A percentile compares a stretch with the other conserved stretches of the same genome.
Evolutionary conservation across 1,284 basidiomycete species (phyloP).

Genomic region (Mycena sp.): DNA sequence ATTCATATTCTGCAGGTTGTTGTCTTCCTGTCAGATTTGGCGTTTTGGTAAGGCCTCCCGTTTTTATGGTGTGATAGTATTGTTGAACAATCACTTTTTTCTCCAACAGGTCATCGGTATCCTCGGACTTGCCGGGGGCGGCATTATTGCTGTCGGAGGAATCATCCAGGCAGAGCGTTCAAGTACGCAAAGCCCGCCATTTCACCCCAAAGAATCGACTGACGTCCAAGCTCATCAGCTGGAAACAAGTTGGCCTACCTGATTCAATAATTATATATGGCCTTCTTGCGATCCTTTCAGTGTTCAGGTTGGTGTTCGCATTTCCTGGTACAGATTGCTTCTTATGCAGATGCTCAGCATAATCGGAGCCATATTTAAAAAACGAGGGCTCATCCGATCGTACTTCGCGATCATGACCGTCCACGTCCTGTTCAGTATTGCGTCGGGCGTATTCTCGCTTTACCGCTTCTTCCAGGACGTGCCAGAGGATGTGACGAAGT

Average conservation of each 20-base stretch:
- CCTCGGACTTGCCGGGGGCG: constrained; percentile 51
- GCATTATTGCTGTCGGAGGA: constrained; percentile 45
- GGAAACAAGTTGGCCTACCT: constrained; percentile 49
- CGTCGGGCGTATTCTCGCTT: constrained; percentile 51
- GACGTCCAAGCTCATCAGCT: constrained; percentile 35
- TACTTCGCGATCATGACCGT: constrained; percentile 50
- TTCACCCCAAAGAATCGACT: not conserved
- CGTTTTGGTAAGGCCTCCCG: constrained; percentile 49
- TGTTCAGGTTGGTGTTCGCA: constrained; percentile 47
- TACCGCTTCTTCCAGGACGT: constrained; percentile 50
- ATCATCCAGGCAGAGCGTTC: constrained; percentile 44
- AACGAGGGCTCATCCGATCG: constrained; percentile 47
- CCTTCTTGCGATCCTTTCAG: constrained; percentile 50
- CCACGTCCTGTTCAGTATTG: constrained; percentile 53
- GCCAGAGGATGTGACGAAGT: constrained; percentile 45
- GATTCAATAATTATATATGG: constrained; percentile 51
- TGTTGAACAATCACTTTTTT: constrained; percentile 6
- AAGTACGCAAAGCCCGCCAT: constrained; percentile 32
- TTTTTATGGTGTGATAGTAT: no score
- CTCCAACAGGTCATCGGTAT: constrained; percentile 45
- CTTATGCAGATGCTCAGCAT: constrained; percentile 39
- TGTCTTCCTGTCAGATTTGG: constrained; percentile 57
- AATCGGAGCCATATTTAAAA: constrained; percentile 50
- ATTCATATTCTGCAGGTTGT: constrained; percentile 40
- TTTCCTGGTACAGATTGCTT: not conserved